These are phyloP conservation scores for Cunninghamia lanceolata DNA, from an alignment of 75 land plant species.

Conservation along the genomic window DNA sequence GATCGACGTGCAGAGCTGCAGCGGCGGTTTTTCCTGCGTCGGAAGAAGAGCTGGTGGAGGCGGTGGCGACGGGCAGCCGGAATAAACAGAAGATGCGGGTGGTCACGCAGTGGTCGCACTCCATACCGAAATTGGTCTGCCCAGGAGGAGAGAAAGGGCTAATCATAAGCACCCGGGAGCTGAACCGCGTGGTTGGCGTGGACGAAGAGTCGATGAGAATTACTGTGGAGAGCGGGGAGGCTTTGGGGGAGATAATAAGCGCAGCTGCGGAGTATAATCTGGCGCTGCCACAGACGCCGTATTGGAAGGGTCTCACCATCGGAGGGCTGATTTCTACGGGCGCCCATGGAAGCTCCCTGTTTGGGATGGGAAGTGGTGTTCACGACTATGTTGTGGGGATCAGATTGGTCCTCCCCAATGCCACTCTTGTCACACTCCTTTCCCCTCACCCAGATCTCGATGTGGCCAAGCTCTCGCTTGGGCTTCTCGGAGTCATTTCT, in stretches of 20 bases:
- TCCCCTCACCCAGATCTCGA: conserved; percentile 31
- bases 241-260: conserved; percentile 46
- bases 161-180: conserved; percentile 63
- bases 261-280: conserved; percentile 43
- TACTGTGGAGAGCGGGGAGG: conserved; percentile 57
- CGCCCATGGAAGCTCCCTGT: conserved; percentile 74
- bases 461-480: conserved; percentile 69
- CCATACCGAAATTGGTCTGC: conserved; percentile 69
- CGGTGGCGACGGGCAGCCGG: conserved; percentile 45
- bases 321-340: conserved; percentile 68
- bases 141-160: conserved; percentile 57
- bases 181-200: conserved; percentile 29
- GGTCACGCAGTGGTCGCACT: conserved; percentile 49
- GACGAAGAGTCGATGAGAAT: conserved; percentile 30
- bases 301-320: conserved; percentile 79
- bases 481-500: conserved; percentile 78
- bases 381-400: conserved; percentile 62
- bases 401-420: conserved; percentile 55
- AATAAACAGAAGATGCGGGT: conserved; percentile 44
- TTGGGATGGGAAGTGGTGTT: conserved; percentile 55
- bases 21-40: conserved; percentile 41
- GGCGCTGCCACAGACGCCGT: conserved; percentile 67
- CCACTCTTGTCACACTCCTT: conserved; percentile 29
- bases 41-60: conserved; percentile 52
- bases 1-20: conserved; percentile 34